Base-by-base conservation (phyloP, 305 asterid species). In the Fraxinus xanthoxyloides region DNA sequence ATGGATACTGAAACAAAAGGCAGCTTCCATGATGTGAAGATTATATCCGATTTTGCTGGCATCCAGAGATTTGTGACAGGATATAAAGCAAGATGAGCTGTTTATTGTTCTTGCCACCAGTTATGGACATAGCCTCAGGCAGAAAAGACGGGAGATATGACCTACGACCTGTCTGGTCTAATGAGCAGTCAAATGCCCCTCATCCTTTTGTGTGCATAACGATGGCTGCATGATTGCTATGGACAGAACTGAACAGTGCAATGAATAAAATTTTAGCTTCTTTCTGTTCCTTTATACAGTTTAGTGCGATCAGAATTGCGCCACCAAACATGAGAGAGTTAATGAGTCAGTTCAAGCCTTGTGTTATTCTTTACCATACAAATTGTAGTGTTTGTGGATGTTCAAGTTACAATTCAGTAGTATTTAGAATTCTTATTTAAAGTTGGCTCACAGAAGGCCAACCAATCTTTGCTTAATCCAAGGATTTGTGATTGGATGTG, bases 21-120 rank as follows among this genome's bases (percentile, higher is more conserved):
- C 31, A 86, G 87, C 86, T 93, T 94, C 88, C 78, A 63, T 51
- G 59, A 85, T 79, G 81, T 91, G 65, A 88, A 86, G 83, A 87
- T 91, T 63, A 36, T 81, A 36, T 7, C 94, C 72, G 98, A 93
- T 87, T 90, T 91, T 73, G 90, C 93, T 9, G 95, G 98, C 79
- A 86, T 94, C 46, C 86, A 84, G 75, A 91, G 99, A 88, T 96
- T 92, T 78, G 91, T 96, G 31, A 89, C 91, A 8, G 99, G 97
- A 65, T 91, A 87, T 80, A 86, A 87, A 85, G 82, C 87, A 61
- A 78, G 81, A 81, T 89, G 79, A 89, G 30, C 63, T 32, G n/a
- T 24, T 7, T 5, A 17, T 19, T 32, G 26, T 70, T 70, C 26
- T 70, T 70, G 46, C 24, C 32, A 35, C 48, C 67, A 36, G 36